Evolutionary conservation across 495 filamentous ascomycete species (phyloP), one percentile per base, ranked within the genome.

Genomic region (Aspergillus biplanus): DNA sequence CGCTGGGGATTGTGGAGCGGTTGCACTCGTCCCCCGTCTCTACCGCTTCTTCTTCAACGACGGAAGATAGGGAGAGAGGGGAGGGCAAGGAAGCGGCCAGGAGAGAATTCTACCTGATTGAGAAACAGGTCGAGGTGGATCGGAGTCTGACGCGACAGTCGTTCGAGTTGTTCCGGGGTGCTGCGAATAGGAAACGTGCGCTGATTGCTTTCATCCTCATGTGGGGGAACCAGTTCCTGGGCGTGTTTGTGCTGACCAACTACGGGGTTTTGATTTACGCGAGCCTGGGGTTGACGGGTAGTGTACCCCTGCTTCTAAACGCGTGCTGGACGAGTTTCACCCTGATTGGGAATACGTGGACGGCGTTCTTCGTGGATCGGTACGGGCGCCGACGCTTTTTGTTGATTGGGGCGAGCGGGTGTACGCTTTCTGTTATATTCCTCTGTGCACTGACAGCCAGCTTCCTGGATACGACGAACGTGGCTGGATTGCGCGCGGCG

Each of bases 211-310:
- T 69, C 35, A 61, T 69, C 32, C 59, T 78, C 11, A 75, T 78
- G 70, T 67, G 61, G 37, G 71, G 65, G 2, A 60, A 72, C 46
- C 65, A 70, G 34, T 73, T 73, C 53, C 58, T 73, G 11, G 75
- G 74, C 5, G 62, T 74, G 12, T 72, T 68, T 52, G 63, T 78
- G 12, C 71, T 78, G 35, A 65, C 73, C 21, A 80, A 75, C 59
- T 80, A 79, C 59, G 77, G 73, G 12, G 74, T 80, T 8, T 44
- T 80, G 6, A 71, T 80, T 44, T 81, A 78, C 57, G 63, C 59
- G 42, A 63, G 55, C 13, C 69, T 79, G 15, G 76, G 78, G 11
- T 56, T 78, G 15, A 64, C 56, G 1, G 71, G 69, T 9, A 70
- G 48, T 46, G 66, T 69, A 9, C 75, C 78, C 1, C 66, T 80